phyloP scores from a whole-genome alignment of 768 basidiomycete species.

The Suillus luteus region DNA sequence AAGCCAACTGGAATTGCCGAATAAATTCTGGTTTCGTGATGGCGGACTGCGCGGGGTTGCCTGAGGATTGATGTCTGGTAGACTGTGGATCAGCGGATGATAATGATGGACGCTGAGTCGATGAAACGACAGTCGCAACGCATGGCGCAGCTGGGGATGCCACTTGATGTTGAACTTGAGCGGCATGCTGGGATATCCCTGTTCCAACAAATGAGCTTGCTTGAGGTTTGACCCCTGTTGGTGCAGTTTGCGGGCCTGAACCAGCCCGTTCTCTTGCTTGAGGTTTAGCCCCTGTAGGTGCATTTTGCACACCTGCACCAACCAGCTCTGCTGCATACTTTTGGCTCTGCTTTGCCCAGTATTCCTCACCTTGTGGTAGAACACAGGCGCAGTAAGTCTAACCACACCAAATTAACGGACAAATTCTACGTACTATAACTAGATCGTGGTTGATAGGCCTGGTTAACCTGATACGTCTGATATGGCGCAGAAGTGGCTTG shows the following conservation, averaged over 20 bases:
- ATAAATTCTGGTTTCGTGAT: slow-evolving; percentile 22
- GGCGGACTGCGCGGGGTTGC: neutral
- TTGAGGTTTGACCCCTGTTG: neutral
- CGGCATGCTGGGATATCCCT: neutral
- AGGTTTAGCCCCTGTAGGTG: neutral
- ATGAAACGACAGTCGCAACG: neutral
- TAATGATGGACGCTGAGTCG: neutral
- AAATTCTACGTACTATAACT: neutral
- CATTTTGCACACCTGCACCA: neutral
- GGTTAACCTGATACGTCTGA: neutral
- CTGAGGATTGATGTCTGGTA: neutral
- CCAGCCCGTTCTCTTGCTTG: neutral
- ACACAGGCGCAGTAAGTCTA: neutral
- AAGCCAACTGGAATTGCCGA: slow-evolving; percentile 23
- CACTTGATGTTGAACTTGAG: neutral
- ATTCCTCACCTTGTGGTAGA: neutral
- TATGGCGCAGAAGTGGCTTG: neutral
- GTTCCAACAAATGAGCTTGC: neutral
- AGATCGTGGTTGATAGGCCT: neutral
- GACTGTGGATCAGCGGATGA: neutral
- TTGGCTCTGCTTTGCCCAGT: slow-evolving; percentile 3
- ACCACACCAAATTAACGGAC: neutral
- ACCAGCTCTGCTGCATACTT: slow-evolving; percentile 4
- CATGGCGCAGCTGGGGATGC: neutral
- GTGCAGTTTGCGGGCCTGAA: too few species aligned